Conservation (phyloP, 768 basidiomycete species). For the Sarcodon sp. region DNA sequence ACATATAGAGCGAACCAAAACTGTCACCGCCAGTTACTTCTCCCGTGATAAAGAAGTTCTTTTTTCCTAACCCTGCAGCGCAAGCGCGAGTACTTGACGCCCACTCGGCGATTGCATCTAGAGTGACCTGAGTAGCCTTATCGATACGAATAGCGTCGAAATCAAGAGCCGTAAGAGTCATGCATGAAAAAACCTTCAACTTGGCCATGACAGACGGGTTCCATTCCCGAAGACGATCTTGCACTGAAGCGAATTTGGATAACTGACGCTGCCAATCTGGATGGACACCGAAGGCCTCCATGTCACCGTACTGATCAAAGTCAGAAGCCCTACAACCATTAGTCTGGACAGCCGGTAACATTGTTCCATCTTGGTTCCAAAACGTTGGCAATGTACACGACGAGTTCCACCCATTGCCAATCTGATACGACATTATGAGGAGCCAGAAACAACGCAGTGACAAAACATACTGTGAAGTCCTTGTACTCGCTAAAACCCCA, state of each 20-base stretch:
- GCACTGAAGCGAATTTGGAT: conserved; percentile 91
- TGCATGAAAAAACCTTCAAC: conserved; percentile 69
- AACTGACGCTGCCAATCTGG: conserved; percentile 91
- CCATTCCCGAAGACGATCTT: conserved; percentile 95
- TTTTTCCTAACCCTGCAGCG: conserved; percentile 59
- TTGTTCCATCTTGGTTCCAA: conserved; percentile 66
- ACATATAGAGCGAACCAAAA: conserved; percentile 82
- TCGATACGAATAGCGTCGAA: conserved; percentile 93
- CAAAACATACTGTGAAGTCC: conserved; percentile 53
- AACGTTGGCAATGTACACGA: conserved; percentile 70
- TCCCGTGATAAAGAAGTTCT: conserved; percentile 83
- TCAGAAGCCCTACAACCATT: conserved; percentile 72
- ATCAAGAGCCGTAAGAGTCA: conserved; percentile 80
- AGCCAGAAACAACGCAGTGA: conserved; percentile 2
- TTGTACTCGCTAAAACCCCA: conserved; percentile 82
- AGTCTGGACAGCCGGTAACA: conserved; percentile 38
- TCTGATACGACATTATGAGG: conserved; percentile 22
- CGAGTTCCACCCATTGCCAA: conserved; percentile 55
- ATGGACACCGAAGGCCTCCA: conserved; percentile 96
- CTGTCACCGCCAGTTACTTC: conserved; percentile 93
- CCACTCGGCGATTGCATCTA: conserved; percentile 73
- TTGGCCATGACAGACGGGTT: conserved; percentile 64
- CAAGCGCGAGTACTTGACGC: conserved; percentile 60
- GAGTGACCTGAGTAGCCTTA: conserved; percentile 85
- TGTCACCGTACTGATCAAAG: conserved; percentile 93